Evolutionary conservation across 78 protist species (phyloP), one percentile per base, ranked within the genome.

Genomic region (Kipferlia bialata): DNA sequence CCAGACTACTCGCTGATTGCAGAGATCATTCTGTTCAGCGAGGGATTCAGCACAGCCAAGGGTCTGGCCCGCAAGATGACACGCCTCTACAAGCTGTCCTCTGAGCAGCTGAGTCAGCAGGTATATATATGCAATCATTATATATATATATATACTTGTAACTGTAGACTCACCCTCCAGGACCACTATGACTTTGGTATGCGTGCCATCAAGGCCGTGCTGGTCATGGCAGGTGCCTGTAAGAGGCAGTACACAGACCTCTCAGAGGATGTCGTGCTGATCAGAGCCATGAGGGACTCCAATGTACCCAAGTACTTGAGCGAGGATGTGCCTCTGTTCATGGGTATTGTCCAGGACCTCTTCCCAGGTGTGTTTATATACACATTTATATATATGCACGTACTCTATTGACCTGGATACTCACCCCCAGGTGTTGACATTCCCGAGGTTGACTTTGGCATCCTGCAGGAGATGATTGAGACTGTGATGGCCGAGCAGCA

Each of bases 181-280:
- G 85, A 84, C 68, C 92, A 87, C 77, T 87, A 87, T 78, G 92
- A 87, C 63, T 87, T 84, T 29, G 92, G 92, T 44, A 81, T 87
- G 89, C 78, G 92, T 29, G 92, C 92, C 10, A 85, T 87, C 54
- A 87, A 84, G 73, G 75, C 87, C 3, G 88, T 87, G 2, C 73
- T 87, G 17, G 85, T 82, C 58, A 73, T 77, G 84, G 92, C 91
- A 10, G 91, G 91, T 1, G 13, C 7, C 37, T 60, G 79, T 41
- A 85, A 85, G 75, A 76, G 88, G 26, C 57, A 34, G 24, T 37
- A 80, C 41, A 71, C 74, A 18, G 65, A 68, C 3, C 15, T 56
- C 17, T 34, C 44, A 26, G 85, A 81, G 29, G 79, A 79, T 38
- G 64, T 61, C 34, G 53, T 79, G 37, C n/a, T 82, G 34, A 44